These are phyloP conservation scores for Zizania palustris DNA, from an alignment of 202 grass and related monocot species.

Conservation along the genomic window DNA sequence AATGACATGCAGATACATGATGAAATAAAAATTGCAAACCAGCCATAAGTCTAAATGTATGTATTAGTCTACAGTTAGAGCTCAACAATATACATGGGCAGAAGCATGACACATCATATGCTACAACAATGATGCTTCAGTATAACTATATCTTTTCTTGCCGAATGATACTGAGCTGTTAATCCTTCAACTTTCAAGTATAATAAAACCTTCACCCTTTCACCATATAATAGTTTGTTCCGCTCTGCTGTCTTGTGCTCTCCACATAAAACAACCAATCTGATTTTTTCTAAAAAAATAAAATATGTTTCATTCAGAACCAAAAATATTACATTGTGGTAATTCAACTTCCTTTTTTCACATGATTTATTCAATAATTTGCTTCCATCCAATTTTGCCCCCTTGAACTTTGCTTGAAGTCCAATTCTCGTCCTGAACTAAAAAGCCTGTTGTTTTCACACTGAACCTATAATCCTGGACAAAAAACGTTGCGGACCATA, in stretches of 20 bases:
- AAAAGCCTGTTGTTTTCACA: neutral
- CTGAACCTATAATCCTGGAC: neutral
- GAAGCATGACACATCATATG: neutral
- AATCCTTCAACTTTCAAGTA: conserved; percentile 16
- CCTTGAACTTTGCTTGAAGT: too few species aligned
- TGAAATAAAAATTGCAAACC: neutral
- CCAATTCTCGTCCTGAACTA: neutral
- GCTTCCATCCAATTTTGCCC: neutral
- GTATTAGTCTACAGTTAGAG: neutral
- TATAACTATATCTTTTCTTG: neutral
- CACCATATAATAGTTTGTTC: neutral
- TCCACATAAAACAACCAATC: neutral
- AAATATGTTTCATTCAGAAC: conserved; percentile 7
- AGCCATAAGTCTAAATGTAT: neutral
- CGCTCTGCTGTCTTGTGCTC: neutral
- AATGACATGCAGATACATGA: neutral
- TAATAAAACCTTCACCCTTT: neutral
- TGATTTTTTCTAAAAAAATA: neutral
- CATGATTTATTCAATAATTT: conserved; percentile 19
- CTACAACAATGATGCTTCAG: neutral
- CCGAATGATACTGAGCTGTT: neutral
- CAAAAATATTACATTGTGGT: conserved; percentile 1
- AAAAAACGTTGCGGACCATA: neutral
- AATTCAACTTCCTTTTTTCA: neutral
- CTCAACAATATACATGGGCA: neutral